Percentiles rank a stretch among this genome's conserved stretches.
These are phyloP conservation scores for Vitis riparia DNA, from an alignment of 164 flowering plant genomes.

Conservation along the genomic window DNA sequence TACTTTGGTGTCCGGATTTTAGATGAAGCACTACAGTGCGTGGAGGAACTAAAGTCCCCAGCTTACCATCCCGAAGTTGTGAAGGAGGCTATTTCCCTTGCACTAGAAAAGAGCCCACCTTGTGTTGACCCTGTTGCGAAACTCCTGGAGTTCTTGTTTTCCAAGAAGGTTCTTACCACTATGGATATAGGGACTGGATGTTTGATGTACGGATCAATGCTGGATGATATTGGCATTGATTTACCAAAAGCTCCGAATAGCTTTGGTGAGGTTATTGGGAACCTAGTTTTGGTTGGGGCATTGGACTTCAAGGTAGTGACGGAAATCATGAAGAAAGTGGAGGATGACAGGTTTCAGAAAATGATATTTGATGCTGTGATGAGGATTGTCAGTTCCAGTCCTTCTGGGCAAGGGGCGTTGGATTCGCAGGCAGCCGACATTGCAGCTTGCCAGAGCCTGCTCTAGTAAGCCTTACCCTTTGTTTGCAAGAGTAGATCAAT, in stretches of 20 bases:
- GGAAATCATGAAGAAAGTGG: constrained; percentile 59
- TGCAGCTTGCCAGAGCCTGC: constrained; percentile 53
- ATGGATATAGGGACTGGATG: constrained; percentile 68
- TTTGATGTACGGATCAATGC: constrained; percentile 52
- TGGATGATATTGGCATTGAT: constrained; percentile 85
- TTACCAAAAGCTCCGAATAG: constrained; percentile 82
- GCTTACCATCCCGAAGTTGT: constrained; percentile 71
- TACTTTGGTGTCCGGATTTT: constrained; percentile 64
- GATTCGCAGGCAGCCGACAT: constrained; percentile 60
- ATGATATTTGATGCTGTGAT: constrained; percentile 48
- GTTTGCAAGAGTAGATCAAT: constrained; percentile 3
- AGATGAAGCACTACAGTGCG: constrained; percentile 82
- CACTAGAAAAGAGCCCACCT: constrained; percentile 73
- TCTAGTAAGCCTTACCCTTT: constrained; percentile 21
- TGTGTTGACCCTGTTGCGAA: constrained; percentile 56
- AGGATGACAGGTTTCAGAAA: constrained; percentile 47
- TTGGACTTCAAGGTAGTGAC: constrained; percentile 62
- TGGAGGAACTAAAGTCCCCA: constrained; percentile 80
- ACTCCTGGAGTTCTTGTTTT: constrained; percentile 56
- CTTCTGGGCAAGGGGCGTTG: constrained; percentile 51
- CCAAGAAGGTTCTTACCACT: constrained; percentile 50
- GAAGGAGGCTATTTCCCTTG: constrained; percentile 71
- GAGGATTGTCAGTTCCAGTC: constrained; percentile 29
- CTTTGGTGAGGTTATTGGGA: constrained; percentile 77
- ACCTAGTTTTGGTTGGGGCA: constrained; percentile 47